Evolutionary conservation across 345 rosid genomes (phyloP).

Genomic region (Eucalyptus melliodora): DNA sequence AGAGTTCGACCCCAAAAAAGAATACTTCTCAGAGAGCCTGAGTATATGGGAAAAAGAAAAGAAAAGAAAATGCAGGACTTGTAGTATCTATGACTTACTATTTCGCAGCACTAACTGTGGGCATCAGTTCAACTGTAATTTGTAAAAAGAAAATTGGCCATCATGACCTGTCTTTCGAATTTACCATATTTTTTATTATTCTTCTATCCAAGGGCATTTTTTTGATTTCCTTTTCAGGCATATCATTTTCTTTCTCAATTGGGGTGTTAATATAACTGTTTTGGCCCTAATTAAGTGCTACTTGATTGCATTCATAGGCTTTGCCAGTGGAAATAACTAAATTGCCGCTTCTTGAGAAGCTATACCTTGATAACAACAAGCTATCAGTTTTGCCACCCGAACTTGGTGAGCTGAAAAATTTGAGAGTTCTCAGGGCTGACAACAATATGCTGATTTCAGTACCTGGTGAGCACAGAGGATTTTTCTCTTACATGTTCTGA

Average conservation of each 20-base stretch:
- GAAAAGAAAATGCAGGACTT: background rate
- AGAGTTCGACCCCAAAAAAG: background rate
- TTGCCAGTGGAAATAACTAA: conserved; percentile 72
- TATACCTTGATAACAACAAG: conserved; percentile 80
- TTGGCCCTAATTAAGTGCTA: background rate
- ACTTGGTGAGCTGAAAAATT: conserved; percentile 63
- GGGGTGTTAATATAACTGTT: background rate
- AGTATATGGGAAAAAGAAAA: background rate
- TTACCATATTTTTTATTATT: background rate
- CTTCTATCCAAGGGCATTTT: background rate
- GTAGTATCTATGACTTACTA: background rate
- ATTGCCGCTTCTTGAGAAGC: conserved; percentile 80
- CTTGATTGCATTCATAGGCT: conserved; percentile 25
- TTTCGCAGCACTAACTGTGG: background rate
- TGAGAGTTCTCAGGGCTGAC: conserved; percentile 75
- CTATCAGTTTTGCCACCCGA: conserved; percentile 78
- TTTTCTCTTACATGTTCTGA: background rate
- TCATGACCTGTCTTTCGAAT: background rate
- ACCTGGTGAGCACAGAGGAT: conserved; percentile 52
- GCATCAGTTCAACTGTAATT: background rate
- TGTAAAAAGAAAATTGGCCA: background rate
- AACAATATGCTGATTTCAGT: conserved; percentile 74
- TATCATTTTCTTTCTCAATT: background rate
- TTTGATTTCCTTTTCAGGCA: background rate
- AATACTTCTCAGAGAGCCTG: background rate